phyloP scores from a whole-genome alignment of 2,329 filamentous ascomycete genomes.

The Trichoderma brevicompactum region DNA sequence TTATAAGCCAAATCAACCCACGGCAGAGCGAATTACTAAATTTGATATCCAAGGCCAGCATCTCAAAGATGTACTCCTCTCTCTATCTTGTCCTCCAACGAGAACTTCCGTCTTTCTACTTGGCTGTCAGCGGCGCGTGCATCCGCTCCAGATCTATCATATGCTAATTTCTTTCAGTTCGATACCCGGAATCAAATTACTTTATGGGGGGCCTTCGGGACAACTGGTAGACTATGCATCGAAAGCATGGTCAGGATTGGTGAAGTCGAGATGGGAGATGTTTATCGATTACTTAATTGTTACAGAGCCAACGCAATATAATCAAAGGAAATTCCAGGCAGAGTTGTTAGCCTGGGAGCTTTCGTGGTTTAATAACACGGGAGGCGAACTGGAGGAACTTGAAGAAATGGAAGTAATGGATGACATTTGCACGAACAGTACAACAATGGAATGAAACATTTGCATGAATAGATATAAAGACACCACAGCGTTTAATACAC shows the following conservation, averaged over 20 bases:
- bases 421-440: neutral
- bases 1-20: neutral
- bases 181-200: conserved; percentile 56
- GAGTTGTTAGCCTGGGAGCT: neutral
- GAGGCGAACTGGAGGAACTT: neutral
- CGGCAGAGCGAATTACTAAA: neutral
- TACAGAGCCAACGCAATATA: conserved; percentile 16
- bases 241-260: conserved; percentile 53
- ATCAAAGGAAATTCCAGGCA: neutral
- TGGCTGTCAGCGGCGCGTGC: conserved; percentile 49
- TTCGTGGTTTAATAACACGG: neutral
- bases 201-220: conserved; percentile 52
- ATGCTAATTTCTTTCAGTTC: conserved; percentile 47
- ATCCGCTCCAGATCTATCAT: conserved; percentile 33
- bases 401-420: neutral
- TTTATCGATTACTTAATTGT: conserved; percentile 48
- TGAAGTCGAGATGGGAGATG: conserved; percentile 49
- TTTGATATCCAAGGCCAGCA: conserved; percentile 37
- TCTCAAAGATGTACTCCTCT: conserved; percentile 37
- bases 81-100: conserved; percentile 48
- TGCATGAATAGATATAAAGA: neutral
- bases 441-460: neutral
- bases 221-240: conserved; percentile 56
- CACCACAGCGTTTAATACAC: neutral
- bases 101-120: conserved; percentile 47